Base-by-base conservation (phyloP, 177 flowering plant species). In the Vitis hybrid region DNA sequence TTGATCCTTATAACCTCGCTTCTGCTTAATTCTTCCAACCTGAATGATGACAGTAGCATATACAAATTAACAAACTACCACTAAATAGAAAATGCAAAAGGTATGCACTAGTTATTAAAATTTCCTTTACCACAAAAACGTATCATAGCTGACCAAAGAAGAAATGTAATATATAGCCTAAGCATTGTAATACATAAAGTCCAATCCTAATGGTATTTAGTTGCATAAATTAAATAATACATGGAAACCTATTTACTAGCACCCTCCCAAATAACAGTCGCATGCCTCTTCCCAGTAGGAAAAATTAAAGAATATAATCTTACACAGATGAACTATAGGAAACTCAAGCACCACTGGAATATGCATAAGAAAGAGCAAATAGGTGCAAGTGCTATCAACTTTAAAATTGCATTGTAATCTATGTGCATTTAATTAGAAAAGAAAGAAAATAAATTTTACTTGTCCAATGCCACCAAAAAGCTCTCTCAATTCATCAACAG, bases 391-490 rank as follows among this genome's bases (percentile, higher is more conserved):
- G 45, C 6, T 40, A 40, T 40, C 30, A 26, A 26, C 30, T 26
- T 26, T 26, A 26, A 26, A 26, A 26, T 26, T 26, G 30, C 30
- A 26, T 3, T 26, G 30, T 26, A 26, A 26, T 26, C 30, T 26
- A 26, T 26, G 30, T 26, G 15, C 4, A 52, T 3, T 17, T 26
- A 55, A 51, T 21, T 6, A 26, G 11, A 48, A 74, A 68, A 65
- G 57, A 59, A 66, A 40, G 52, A 64, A 62, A 13, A 11, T 18
- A 63, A 32, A 56, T 51, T 51, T 85, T 85, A 92, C 99, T 84
- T 90, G 97, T 70, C 99, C 99, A 82, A 96, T 96, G 81, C 99
- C 97, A 67, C 93, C 97, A 82, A 96, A 96, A 73, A 94, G 93
- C 3, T 94, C 94, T 76, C 72, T 79, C 51, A 96, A 79, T 78